Evolutionary conservation across 2,329 filamentous ascomycete genomes (phyloP).

Genomic region (Aaosphaeria pasadenensis): DNA sequence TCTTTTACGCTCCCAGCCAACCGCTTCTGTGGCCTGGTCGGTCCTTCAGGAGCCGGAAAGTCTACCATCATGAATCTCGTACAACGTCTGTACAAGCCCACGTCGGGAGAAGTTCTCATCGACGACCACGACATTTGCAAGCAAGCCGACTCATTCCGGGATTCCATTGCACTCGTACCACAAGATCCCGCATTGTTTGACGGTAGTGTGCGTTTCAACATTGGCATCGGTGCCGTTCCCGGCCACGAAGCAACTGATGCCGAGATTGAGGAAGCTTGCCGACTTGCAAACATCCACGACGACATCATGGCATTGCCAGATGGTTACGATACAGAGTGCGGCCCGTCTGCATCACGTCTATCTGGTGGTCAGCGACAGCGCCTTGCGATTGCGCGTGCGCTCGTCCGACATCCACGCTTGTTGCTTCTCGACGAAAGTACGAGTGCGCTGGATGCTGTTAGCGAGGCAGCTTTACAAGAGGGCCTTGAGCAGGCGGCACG

Average conservation of each 20-base stretch:
- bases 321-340: constrained; percentile 30
- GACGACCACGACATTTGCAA: constrained; percentile 31
- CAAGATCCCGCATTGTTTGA: constrained; percentile 33
- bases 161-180: constrained; percentile 31
- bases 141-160: constrained; percentile 24
- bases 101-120: constrained; percentile 18
- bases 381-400: constrained; percentile 33
- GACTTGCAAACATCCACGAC: constrained; percentile 55
- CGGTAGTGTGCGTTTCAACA: constrained; percentile 36
- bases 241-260: constrained; percentile 19
- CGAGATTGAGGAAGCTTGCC: constrained; percentile 55
- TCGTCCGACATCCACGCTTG: constrained; percentile 31
- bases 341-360: constrained; percentile 30
- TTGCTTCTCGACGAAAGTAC: constrained; percentile 37
- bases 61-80: constrained; percentile 67
- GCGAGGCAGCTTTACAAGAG: constrained; percentile 30
- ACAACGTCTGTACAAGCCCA: constrained; percentile 56
- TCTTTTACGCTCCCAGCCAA: constrained; percentile 26
- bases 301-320: constrained; percentile 37
- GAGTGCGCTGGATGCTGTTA: constrained; percentile 33
- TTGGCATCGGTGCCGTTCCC: constrained; percentile 23
- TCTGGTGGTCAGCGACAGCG: constrained; percentile 41
- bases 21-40: constrained; percentile 59
- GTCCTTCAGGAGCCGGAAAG: constrained; percentile 67
- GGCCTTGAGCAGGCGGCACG: constrained; percentile 23